Evolutionary conservation across 148 eudicot genomes (phyloP).

Genomic region (Vaccinium darrowii): DNA sequence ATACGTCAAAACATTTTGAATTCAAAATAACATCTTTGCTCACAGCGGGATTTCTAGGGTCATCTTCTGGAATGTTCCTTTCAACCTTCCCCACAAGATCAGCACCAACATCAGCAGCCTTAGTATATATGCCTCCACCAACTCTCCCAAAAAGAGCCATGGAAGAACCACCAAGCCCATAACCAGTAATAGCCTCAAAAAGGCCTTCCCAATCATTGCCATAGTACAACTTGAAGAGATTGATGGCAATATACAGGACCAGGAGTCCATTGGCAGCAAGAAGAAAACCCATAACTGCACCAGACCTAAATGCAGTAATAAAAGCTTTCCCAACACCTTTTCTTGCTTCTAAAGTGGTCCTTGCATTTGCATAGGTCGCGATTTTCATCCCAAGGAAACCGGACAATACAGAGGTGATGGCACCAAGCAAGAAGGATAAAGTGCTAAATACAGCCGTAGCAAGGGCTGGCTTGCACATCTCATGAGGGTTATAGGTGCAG

Average conservation of each 20-base stretch:
- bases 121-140: constrained; percentile 86
- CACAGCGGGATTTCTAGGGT: constrained; percentile 91
- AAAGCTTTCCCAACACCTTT: constrained; percentile 72
- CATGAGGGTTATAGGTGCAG: constrained; percentile 37
- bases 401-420: constrained; percentile 46
- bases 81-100: constrained; percentile 92
- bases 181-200: constrained; percentile 74
- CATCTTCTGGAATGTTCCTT: constrained; percentile 86
- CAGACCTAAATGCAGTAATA: constrained; percentile 61
- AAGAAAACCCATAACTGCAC: constrained; percentile 70
- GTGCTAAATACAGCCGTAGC: constrained; percentile 61
- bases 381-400: constrained; percentile 73
- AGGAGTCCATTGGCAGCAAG: constrained; percentile 67
- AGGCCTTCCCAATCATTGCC: constrained; percentile 73
- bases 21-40: constrained; percentile 16
- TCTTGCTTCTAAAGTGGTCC: constrained; percentile 64
- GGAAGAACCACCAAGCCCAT: constrained; percentile 90
- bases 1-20: background rate
- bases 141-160: constrained; percentile 91
- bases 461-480: constrained; percentile 58
- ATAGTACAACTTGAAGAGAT: constrained; percentile 61
- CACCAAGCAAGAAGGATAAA: constrained; percentile 56
- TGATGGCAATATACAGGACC: constrained; percentile 43
- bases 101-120: constrained; percentile 94
- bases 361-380: constrained; percentile 66